These are phyloP conservation scores for sorghum (Sorghum bicolor) DNA, from an alignment of 176 grass and related monocot genomes.

Conservation along the genomic window Sorghum_bicolor_NCBIv3 NC_012871.2:46792501-46793000, in stretches of 20 bases:
- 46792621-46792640: neutral
- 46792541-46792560: neutral
- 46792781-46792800: conserved; percentile 53
- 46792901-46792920: neutral
- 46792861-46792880: conserved; percentile 51
- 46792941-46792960: neutral
- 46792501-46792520: neutral
- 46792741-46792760: neutral
- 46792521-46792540: neutral
- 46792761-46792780: conserved; percentile 62
- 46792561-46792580: neutral
- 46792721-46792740: neutral
- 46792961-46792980: neutral
- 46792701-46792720: neutral
- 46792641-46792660: neutral
- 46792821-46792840: conserved; percentile 78
- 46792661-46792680: neutral
- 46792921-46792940: neutral
- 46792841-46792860: conserved; percentile 66
- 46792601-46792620: neutral
- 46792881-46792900: conserved; percentile 16
- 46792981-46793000: neutral
- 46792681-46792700: neutral
- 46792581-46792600: neutral
- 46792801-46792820: conserved; percentile 75